Conservation (phyloP, 179 eudicot species). For the Gypsophila paniculata region DNA sequence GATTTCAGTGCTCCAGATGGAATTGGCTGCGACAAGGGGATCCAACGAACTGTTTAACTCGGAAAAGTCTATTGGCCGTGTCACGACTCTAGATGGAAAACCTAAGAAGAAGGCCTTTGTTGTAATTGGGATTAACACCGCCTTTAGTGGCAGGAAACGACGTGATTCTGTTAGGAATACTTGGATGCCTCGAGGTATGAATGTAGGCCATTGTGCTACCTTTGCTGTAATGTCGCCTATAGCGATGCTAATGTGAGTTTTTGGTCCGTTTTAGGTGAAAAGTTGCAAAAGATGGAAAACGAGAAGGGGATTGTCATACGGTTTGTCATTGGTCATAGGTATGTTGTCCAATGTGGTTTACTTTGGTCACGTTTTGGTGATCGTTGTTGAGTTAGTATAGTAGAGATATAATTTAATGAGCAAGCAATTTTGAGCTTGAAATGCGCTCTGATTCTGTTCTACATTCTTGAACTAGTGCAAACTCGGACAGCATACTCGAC, state of each 20-base stretch:
- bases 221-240: conserved; percentile 7
- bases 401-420: background rate
- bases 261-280: conserved; percentile 40
- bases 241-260: background rate
- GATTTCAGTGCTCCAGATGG: conserved; percentile 76
- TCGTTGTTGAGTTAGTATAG: background rate
- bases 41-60: conserved; percentile 41
- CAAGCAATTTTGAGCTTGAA: background rate
- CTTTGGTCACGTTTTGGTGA: background rate
- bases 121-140: conserved; percentile 82
- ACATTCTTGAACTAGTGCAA: conserved; percentile 45
- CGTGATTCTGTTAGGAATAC: conserved; percentile 81
- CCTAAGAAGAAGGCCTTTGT: conserved; percentile 63
- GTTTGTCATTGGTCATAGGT: conserved; percentile 93
- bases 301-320: conserved; percentile 83
- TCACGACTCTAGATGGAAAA: conserved; percentile 27
- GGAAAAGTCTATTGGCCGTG: conserved; percentile 17
- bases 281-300: conserved; percentile 53
- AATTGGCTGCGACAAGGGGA: conserved; percentile 59
- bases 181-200: conserved; percentile 89
- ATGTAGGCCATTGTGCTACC: background rate
- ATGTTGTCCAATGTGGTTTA: background rate
- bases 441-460: conserved; percentile 17
- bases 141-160: conserved; percentile 79
- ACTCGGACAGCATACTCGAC: conserved; percentile 74